Conservation (phyloP, 1,139 yeast species). For the Debaryomyces sp. region DNA sequence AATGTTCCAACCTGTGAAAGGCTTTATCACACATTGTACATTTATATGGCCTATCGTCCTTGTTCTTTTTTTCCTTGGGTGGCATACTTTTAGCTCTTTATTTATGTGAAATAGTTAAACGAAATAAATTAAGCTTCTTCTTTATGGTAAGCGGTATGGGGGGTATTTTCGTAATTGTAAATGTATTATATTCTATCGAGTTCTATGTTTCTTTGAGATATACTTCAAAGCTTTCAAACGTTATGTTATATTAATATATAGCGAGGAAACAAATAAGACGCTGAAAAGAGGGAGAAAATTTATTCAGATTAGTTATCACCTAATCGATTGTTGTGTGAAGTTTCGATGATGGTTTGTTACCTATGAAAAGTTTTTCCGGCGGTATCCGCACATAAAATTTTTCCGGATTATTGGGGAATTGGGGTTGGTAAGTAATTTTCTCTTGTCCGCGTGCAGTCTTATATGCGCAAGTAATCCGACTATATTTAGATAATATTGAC, state of each 20-base stretch:
- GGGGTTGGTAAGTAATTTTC: conserved; percentile 1
- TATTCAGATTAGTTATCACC: not conserved
- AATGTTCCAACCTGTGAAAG: conserved; percentile 66
- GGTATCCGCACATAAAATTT: conserved; percentile 9
- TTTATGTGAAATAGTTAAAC: not conserved
- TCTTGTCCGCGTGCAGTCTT: not conserved
- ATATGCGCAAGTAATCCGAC: not conserved
- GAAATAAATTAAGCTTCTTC: not conserved
- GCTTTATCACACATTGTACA: conserved; percentile 66
- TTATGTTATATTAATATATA: not conserved
- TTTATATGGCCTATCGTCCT: conserved; percentile 50
- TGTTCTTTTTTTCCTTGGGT: conserved; percentile 21
- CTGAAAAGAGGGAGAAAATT: not conserved
- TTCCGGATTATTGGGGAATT: conserved; percentile 15
- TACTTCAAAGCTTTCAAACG: not conserved
- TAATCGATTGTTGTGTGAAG: not conserved
- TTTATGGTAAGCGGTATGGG: not conserved
- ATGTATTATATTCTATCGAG: not conserved
- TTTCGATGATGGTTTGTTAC: conserved; percentile 2
- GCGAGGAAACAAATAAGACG: not conserved
- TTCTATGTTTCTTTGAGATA: not conserved
- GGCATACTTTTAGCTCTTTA: conserved; percentile 9
- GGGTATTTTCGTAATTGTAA: not conserved
- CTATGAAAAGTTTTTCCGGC: conserved; percentile 11
- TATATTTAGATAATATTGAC: not conserved